Evolutionary conservation across 2,329 filamentous ascomycete species (phyloP), one percentile per base, ranked within the genome.

Genomic region (Beauveria bassiana): DNA sequence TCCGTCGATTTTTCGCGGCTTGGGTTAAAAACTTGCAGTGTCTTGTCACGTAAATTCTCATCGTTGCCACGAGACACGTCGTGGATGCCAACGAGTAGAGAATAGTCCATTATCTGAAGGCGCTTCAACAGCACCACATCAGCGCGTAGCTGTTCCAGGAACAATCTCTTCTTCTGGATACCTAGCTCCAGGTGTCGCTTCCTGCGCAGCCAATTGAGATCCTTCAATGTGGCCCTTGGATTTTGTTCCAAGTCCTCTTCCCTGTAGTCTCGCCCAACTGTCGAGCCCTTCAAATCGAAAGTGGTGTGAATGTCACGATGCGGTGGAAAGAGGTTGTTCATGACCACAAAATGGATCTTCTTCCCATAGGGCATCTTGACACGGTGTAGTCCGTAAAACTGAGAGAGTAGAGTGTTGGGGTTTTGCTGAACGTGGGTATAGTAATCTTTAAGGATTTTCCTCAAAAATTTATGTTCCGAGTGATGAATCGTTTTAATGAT

Each of bases 401-500:
- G 95, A 22, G 93, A 98, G 55, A 99, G 87, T 28, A 99, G 82
- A 0, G 96, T 99, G 75, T 99, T 96, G 7, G 95, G 95, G 74
- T 99, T 98, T 42, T 92, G 84, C 68, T 87, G 86, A 66, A 98
- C 91, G 72, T 99, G 95, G 61, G 89, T 81, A 77, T 97, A 97
- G 76, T 99, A 99, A 64, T 98, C 90, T 71, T 88, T 91, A 62
- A 96, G 78, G 62, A 93, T 90, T 74, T 88, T 92, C 57, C 90
- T 82, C 54, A 96, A 81, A 66, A 93, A 93, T 70, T 93, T 93
- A 79, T 93, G 90, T 75, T 99, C 95, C 68, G 86, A 86, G 70
- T 98, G 95, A 73, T 99, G 95, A 67, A 99, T 98, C 24, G 95
- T 99, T 78, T 99, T 99, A 84, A 99, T 99, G 77, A 99, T 99